These are phyloP conservation scores for Trifolium dubium DNA, from an alignment of 306 rosid species.

Conservation along the genomic window DNA sequence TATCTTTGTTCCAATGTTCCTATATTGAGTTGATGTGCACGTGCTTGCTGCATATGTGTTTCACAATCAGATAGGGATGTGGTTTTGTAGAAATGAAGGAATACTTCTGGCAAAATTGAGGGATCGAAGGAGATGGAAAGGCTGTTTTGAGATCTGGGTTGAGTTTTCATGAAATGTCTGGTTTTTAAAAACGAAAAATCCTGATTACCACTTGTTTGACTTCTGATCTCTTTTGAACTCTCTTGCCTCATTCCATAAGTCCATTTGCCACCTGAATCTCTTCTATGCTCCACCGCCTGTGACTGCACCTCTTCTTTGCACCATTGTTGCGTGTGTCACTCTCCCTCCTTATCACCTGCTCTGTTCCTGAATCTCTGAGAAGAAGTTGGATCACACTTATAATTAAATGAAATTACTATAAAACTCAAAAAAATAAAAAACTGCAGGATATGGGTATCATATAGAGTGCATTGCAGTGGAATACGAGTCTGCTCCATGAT, in stretches of 20 bases:
- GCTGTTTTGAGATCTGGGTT: background rate
- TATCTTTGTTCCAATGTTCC: constrained; percentile 13
- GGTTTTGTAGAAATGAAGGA: background rate
- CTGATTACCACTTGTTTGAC: background rate
- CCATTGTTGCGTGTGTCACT: background rate
- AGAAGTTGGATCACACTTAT: background rate
- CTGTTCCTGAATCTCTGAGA: background rate
- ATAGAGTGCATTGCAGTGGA: background rate
- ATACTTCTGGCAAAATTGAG: background rate
- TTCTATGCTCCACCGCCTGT: background rate
- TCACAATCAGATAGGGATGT: constrained; percentile 16
- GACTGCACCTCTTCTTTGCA: background rate
- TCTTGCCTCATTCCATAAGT: background rate
- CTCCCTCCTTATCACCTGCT: background rate
- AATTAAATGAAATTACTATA: background rate
- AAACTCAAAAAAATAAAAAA: background rate
- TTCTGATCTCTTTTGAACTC: background rate
- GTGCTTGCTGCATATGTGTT: constrained; percentile 24
- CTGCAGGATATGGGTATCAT: background rate
- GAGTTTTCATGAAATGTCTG: background rate
- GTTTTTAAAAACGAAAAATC: background rate
- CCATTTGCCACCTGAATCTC: background rate
- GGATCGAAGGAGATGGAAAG: background rate
- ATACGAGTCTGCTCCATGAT: too few relatives aligned
- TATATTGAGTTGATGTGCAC: constrained; percentile 17